Base-by-base conservation (phyloP, 768 basidiomycete genomes). In the Lactarius sp. region DNA sequence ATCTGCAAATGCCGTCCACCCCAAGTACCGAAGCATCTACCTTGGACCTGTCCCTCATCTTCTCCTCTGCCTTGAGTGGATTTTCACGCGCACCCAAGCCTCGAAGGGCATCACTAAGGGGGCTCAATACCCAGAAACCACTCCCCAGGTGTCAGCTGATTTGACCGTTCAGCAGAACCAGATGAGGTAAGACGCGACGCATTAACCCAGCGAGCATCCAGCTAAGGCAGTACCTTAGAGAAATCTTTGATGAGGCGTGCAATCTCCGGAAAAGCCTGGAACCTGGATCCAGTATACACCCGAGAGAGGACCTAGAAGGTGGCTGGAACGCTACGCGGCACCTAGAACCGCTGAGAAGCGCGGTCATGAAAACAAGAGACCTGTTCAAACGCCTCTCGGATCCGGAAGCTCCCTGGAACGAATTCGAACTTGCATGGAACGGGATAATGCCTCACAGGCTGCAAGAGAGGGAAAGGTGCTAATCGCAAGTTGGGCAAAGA, bases 11-110 rank as follows among this genome's bases (percentile, higher is more conserved):
- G 22, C 7, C 6, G 54, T 64, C 10, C 59, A 60, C 36, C 27
- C 39, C 5, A 37, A 33, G 12, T 64, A 60, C 36, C 47, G 63
- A 27, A 64, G 56, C 6, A 16, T 55, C 6, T 60, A 60, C 36
- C 63, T 64, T 14, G 63, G 63, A 14, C 59, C 59, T 7, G 12
- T 64, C 10, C 63, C 63, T 1, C 63, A 64, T 36, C 59, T 64
- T n/a, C 54, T 64, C 37, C 50, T 64, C 63, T 60, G 63, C 42
- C 6, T 64, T 36, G 59, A 60, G 39, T 64, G 63, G 59, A 44
- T 60, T 49, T 16, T 22, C 39, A 27, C 22, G 18, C 46, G 33
- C 9, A 39, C 53, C 1, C 31, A 37, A 44, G 31, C 4, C 3
- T 52, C 41, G 22, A 64, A 51, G 49, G 8, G 16, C 18, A 27